Evolutionary conservation across 257 asterid genomes (phyloP), one percentile per base, ranked within the genome.

Genomic region (Scutellaria galericulata): DNA sequence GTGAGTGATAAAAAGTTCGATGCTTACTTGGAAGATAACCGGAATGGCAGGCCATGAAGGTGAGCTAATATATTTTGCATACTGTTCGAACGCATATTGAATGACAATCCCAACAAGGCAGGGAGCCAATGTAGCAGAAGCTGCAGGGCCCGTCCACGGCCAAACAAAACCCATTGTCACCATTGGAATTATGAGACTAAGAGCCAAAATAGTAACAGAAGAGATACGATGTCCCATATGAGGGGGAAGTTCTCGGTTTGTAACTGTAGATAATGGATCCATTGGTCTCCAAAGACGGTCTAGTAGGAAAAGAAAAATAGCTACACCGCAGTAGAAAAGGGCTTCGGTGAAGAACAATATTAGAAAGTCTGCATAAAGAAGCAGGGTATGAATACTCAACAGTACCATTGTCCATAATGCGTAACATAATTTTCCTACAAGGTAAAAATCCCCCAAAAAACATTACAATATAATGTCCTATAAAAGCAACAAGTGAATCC

Each of bases 61-160:
- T 4, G 99, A 94, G 72, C 75, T 75, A 9, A 73, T 72, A 72
- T 81, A 80, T 78, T 83, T 87, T 20, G 98, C 98, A 71, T 87
- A 91, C 75, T 86, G 98, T 78, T 94, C 99, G 56, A 91, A 94
- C n/a, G 96, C 86, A 75, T 87, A 91, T 68, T 94, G 99, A 41
- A 94, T 93, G 41, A 85, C 81, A 70, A 90, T 87, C 65, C 99
- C 99, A 41, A 94, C 97, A 67, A 91, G 99, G 76, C 89, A 94
- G 6, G 98, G 98, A 62, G 98, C 97, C 50, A 94, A 83, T 61
- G 99, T 90, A 66, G 99, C 98, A 68, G 98, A 94, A 84, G 99
- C 99, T 47, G 99, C 99, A 9, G 98, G 99, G 72, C 99, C 99
- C 2, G 99, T 94, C 99, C 98, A 94, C 42, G 99, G 98, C 99